phyloP scores from a whole-genome alignment of 2,329 filamentous ascomycete genomes.

The Colletotrichum agaves region DNA sequence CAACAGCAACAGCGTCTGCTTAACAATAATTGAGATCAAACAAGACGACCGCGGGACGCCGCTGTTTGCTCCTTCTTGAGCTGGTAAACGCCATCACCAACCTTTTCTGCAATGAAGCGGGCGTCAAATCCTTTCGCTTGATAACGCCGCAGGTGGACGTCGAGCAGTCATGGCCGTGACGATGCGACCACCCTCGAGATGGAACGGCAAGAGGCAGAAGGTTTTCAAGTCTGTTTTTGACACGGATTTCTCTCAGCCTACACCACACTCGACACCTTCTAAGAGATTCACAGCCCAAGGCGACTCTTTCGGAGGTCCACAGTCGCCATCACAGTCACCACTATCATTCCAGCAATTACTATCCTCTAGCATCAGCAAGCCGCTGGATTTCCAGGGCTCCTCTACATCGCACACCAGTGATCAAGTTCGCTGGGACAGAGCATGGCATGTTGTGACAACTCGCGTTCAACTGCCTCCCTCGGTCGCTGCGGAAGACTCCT shows the following conservation, averaged over 20 bases:
- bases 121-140: constrained; percentile 26
- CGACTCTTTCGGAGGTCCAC: constrained; percentile 58
- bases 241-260: constrained; percentile 60
- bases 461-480: constrained; percentile 67
- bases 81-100: background rate
- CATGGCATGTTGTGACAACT: constrained; percentile 71
- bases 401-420: constrained; percentile 50
- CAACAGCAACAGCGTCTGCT: constrained; percentile 14
- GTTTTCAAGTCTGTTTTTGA: constrained; percentile 68
- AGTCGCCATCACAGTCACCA: constrained; percentile 35
- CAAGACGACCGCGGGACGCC: background rate
- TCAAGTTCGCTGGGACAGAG: constrained; percentile 68
- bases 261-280: constrained; percentile 54
- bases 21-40: background rate
- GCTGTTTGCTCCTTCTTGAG: background rate
- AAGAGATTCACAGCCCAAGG: constrained; percentile 53
- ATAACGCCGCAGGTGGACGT: constrained; percentile 17
- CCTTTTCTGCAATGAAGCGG: constrained; percentile 20
- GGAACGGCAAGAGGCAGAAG: constrained; percentile 50
- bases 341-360: constrained; percentile 37
- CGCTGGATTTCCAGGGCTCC: constrained; percentile 38
- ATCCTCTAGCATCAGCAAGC: constrained; percentile 19
- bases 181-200: constrained; percentile 32
- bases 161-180: constrained; percentile 21
- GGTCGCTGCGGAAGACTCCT: constrained; percentile 64